These are phyloP conservation scores for Agastache rugosa DNA, from an alignment of 257 asterid genomes.

Conservation along the genomic window DNA sequence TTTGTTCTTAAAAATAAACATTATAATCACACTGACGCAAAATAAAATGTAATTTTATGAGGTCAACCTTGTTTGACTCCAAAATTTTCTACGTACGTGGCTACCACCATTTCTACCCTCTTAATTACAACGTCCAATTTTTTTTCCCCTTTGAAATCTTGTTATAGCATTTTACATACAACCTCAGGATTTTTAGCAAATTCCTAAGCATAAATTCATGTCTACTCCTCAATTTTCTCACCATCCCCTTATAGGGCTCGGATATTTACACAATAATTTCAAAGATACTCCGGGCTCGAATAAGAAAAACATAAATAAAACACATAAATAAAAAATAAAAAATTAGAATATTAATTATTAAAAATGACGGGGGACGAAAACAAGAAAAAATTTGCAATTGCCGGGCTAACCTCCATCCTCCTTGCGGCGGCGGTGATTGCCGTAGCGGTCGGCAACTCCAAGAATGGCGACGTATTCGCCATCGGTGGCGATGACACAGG, in stretches of 20 bases:
- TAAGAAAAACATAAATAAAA: background rate
- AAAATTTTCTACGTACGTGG: background rate
- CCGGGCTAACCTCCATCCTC: conserved; percentile 59
- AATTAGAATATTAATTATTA: background rate
- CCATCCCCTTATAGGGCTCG: conserved; percentile 25
- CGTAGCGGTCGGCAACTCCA: conserved; percentile 37
- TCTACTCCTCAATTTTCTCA: background rate
- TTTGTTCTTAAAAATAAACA: too few relatives aligned
- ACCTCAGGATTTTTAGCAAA: background rate
- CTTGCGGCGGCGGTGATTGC: conserved; percentile 64
- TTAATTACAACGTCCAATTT: background rate
- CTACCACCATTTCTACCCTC: background rate
- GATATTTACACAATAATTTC: background rate
- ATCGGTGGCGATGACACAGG: background rate
- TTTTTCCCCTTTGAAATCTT: background rate
- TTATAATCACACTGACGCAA: too few relatives aligned
- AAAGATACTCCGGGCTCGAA: background rate
- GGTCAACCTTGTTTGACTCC: conserved; percentile 16
- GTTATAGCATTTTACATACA: background rate
- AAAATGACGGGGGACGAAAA: conserved; percentile 18
- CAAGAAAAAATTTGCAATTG: conserved; percentile 46
- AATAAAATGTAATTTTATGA: background rate
- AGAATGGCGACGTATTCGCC: background rate
- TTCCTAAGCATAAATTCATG: background rate
- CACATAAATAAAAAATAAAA: background rate